Conservation (phyloP, 2,329 filamentous ascomycete species). For the Neoarthrinium moseri region DNA sequence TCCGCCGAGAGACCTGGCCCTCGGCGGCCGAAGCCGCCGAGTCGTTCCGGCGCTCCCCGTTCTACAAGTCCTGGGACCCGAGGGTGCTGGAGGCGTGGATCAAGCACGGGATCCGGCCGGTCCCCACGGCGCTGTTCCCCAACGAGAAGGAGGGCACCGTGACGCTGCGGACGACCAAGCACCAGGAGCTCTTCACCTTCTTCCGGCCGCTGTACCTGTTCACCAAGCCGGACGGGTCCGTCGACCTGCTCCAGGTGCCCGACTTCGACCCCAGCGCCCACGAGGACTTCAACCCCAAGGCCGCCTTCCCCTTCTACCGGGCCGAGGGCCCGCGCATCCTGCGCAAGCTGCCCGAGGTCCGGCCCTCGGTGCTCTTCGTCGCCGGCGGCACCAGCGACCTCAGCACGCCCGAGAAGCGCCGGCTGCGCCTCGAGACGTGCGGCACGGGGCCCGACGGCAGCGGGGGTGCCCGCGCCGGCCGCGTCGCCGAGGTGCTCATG, state of each 20-base stretch:
- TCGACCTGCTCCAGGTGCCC: slow-evolving; percentile 39
- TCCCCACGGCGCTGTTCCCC: slow-evolving; percentile 63
- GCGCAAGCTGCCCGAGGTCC: slow-evolving; percentile 54
- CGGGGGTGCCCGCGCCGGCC: slow-evolving; percentile 60
- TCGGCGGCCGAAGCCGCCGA: slow-evolving; percentile 67
- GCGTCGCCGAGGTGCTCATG: slow-evolving; percentile 65
- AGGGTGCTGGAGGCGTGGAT: slow-evolving; percentile 76
- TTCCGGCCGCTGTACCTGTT: slow-evolving; percentile 58
- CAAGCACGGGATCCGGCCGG: slow-evolving; percentile 69
- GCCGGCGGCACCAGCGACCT: slow-evolving; percentile 63
- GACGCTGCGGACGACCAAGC: slow-evolving; percentile 77
- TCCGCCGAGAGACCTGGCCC: slow-evolving; percentile 80
- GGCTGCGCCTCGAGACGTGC: slow-evolving; percentile 62
- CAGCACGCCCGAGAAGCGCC: slow-evolving; percentile 46
- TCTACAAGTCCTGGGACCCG: slow-evolving; percentile 81
- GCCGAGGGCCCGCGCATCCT: slow-evolving; percentile 61
- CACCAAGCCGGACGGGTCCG: slow-evolving; percentile 36
- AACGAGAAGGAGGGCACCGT: slow-evolving; percentile 45
- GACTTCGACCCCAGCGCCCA: slow-evolving; percentile 43
- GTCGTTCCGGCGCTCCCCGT: slow-evolving; percentile 66
- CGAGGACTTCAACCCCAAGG: slow-evolving; percentile 29
- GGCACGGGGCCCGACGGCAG: slow-evolving; percentile 67
- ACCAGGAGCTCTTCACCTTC: slow-evolving; percentile 84
- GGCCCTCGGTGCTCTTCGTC: slow-evolving; percentile 67
- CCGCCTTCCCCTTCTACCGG: slow-evolving; percentile 62